These are phyloP conservation scores for Aspergillus cejpii DNA, from an alignment of 2,329 filamentous ascomycete genomes.

Conservation along the genomic window DNA sequence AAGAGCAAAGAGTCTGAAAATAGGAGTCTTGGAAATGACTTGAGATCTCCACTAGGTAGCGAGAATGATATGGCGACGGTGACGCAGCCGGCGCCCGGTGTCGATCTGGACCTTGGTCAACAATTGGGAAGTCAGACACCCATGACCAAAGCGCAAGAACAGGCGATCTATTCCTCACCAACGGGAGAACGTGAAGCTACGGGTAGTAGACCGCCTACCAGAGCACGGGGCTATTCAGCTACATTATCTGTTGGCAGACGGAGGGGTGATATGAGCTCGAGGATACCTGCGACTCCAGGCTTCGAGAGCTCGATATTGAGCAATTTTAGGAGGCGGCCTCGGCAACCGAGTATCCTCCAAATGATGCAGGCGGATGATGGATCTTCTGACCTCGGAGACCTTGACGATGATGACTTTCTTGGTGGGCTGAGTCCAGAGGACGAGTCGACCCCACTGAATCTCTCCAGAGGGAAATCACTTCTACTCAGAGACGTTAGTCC, in stretches of 20 bases:
- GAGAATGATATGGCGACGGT: slow-evolving; percentile 1
- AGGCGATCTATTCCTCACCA: slow-evolving; percentile 34
- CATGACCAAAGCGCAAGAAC: slow-evolving; percentile 25
- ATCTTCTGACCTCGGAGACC: slow-evolving; percentile 31
- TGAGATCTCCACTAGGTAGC: slow-evolving; percentile 1
- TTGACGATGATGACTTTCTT: slow-evolving; percentile 37
- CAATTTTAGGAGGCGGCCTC: slow-evolving; percentile 40
- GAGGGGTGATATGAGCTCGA: slow-evolving; percentile 32
- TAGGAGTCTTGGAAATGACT: slow-evolving; percentile 1
- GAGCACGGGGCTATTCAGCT: slow-evolving; percentile 37
- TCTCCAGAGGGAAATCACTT: slow-evolving; percentile 30
- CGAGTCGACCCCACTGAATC: slow-evolving; percentile 41
- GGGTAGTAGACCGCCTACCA: slow-evolving; percentile 31
- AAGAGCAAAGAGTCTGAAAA: slow-evolving; percentile 1
- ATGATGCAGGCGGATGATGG: slow-evolving; percentile 40
- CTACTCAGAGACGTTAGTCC: slow-evolving; percentile 16
- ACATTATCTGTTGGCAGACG: slow-evolving; percentile 35
- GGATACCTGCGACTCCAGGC: slow-evolving; percentile 36
- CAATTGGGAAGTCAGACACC: slow-evolving; percentile 29
- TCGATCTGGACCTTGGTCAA: slow-evolving; percentile 15
- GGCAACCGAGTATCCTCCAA: slow-evolving; percentile 42
- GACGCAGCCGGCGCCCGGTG: slow-evolving; percentile 6
- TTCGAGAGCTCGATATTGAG: slow-evolving; percentile 41
- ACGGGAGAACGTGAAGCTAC: slow-evolving; percentile 27
- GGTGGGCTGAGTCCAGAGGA: slow-evolving; percentile 40